Conservation (phyloP, 2,329 filamentous ascomycete species). For the Neonectria coccinea region DNA sequence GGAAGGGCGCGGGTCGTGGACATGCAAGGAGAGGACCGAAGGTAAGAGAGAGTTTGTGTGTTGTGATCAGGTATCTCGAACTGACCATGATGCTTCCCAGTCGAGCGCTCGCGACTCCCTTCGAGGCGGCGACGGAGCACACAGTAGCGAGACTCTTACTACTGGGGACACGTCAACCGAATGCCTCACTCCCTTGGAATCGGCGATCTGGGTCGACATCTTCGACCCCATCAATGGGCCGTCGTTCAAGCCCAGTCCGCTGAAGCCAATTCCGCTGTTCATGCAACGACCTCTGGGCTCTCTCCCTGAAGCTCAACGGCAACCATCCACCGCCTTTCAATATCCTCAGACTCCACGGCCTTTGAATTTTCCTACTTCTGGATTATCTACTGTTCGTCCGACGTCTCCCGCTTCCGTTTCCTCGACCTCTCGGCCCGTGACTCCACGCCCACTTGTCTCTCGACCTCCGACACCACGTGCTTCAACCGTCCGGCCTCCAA, state of each 20-base stretch:
- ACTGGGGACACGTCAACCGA: slow-evolving; percentile 20
- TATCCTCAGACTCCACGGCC: slow-evolving; percentile 29
- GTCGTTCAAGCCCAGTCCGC: slow-evolving; percentile 60
- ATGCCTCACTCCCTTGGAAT: slow-evolving; percentile 44
- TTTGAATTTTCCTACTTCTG: slow-evolving; percentile 24
- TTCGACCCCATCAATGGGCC: slow-evolving; percentile 60
- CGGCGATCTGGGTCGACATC: slow-evolving; percentile 63
- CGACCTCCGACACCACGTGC: slow-evolving; percentile 7
- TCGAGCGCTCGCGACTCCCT: slow-evolving; percentile 14
- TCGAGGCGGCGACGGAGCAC: slow-evolving; percentile 16
- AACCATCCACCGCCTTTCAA: slow-evolving; percentile 24
- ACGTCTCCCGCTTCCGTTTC: slow-evolving; percentile 4
- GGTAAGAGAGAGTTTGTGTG: neutral
- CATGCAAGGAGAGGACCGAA: slow-evolving; percentile 12
- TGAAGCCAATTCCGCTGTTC: slow-evolving; percentile 64
- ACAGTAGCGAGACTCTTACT: slow-evolving; percentile 18
- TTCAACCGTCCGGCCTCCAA: slow-evolving; percentile 8
- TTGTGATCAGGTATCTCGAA: neutral
- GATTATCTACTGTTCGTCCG: slow-evolving; percentile 18
- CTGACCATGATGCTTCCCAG: slow-evolving; percentile 26
- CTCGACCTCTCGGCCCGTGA: slow-evolving; percentile 1
- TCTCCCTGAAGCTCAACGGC: slow-evolving; percentile 21
- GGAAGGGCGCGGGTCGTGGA: slow-evolving; percentile 18
- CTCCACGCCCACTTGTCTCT: neutral
- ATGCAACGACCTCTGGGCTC: slow-evolving; percentile 52